phyloP scores from a whole-genome alignment of 1,284 basidiomycete species.

The Thelephora terrestris region DNA sequence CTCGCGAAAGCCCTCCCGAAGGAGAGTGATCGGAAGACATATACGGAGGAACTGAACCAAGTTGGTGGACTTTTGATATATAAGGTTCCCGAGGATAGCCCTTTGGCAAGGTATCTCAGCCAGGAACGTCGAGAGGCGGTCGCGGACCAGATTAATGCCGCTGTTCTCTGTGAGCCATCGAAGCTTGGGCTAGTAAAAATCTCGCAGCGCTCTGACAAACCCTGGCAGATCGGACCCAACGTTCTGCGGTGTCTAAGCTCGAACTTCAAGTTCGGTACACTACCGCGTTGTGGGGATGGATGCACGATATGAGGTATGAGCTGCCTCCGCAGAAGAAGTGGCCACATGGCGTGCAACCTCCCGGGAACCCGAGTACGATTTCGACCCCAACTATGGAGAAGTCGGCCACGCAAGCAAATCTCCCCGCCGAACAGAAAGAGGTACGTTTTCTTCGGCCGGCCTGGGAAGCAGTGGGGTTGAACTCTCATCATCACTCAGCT shows the following conservation, averaged over 20 bases:
- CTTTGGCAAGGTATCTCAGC: constrained; percentile 58
- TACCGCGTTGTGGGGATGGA: constrained; percentile 41
- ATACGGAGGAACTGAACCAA: constrained; percentile 57
- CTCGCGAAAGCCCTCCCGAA: constrained; percentile 42
- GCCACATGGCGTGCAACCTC: constrained; percentile 28
- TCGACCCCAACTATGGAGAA: constrained; percentile 3
- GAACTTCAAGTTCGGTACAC: constrained; percentile 57
- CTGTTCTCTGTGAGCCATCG: constrained; percentile 59
- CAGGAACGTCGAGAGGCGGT: constrained; percentile 66
- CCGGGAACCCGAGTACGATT: background rate
- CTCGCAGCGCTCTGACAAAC: background rate
- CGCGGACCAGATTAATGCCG: constrained; percentile 79
- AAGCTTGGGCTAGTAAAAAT: constrained; percentile 4
- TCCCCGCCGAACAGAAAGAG: constrained; percentile 7
- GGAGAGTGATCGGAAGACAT: constrained; percentile 43
- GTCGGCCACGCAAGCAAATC: constrained; percentile 4
- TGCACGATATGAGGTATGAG: constrained; percentile 39
- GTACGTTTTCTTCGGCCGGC: constrained; percentile 10
- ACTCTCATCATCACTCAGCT: constrained; percentile 8
- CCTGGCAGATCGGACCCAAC: constrained; percentile 37
- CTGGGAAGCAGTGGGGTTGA: constrained; percentile 1
- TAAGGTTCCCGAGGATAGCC: constrained; percentile 58
- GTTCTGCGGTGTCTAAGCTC: constrained; percentile 44
- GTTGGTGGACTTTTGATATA: constrained; percentile 75
- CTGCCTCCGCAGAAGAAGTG: constrained; percentile 32